Conservation (phyloP, 805 yeast genomes). For the Yarrowia yakushimensis region DNA sequence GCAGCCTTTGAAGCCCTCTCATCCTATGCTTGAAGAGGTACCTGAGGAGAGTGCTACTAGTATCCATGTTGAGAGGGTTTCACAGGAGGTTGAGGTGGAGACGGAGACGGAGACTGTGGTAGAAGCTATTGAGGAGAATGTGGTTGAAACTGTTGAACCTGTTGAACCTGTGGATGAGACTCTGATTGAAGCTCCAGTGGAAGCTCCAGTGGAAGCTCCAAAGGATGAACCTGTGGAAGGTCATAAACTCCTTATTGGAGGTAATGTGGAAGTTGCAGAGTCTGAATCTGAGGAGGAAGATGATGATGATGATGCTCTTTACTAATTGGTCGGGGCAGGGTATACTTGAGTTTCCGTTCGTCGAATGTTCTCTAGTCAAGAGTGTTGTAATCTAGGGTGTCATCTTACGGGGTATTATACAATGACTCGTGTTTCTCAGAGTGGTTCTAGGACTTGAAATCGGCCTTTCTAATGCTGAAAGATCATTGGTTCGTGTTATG, state of each 20-base stretch:
- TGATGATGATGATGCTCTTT: slow-evolving; percentile 6
- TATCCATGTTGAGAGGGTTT: neutral
- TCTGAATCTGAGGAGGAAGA: neutral
- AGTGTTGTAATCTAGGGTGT: too few relatives aligned
- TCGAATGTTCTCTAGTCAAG: too few relatives aligned
- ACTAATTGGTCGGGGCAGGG: neutral
- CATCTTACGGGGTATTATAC: too few relatives aligned
- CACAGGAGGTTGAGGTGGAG: neutral
- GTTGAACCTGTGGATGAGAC: neutral
- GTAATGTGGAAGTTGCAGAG: neutral
- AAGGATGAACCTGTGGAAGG: neutral
- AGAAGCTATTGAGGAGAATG: neutral
- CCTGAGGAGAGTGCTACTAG: slow-evolving; percentile 6
- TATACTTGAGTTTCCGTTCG: too few relatives aligned
- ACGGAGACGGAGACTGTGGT: neutral
- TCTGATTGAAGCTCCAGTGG: neutral
- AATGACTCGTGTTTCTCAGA: too few relatives aligned
- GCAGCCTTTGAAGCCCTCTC: neutral
- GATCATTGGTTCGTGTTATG: too few relatives aligned
- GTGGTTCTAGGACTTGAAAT: too few relatives aligned
- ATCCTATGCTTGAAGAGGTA: slow-evolving; percentile 2
- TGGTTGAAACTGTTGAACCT: neutral
- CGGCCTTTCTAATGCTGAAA: too few relatives aligned
- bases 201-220: neutral
- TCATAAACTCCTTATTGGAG: neutral